A percentile compares a stretch with the other conserved stretches of the same genome.
Conservation (phyloP, 2,329 filamentous ascomycete species). For the Arthrobotrys sphaeroides region DNA sequence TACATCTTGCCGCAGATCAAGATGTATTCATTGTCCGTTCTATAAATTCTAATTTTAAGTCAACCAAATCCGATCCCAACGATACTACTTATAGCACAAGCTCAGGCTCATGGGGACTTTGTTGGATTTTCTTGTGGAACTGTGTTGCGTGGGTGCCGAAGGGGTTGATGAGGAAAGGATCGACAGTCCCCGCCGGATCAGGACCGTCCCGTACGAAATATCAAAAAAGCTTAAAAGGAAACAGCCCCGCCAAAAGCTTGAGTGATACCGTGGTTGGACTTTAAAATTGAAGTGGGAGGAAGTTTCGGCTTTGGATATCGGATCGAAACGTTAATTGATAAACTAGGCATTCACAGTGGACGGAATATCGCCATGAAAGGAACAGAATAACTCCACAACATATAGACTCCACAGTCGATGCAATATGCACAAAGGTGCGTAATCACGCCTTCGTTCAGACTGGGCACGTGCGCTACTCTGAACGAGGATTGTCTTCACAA, state of each 20-base stretch:
- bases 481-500: background rate
- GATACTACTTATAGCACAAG: no score
- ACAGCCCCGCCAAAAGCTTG: background rate
- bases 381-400: background rate
- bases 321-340: background rate
- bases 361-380: background rate
- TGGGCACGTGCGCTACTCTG: background rate
- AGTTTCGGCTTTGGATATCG: background rate
- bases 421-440: background rate
- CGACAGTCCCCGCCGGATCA: background rate
- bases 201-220: background rate
- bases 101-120: no score
- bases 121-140: constrained; percentile 1
- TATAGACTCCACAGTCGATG: background rate
- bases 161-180: background rate
- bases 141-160: background rate
- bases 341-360: background rate
- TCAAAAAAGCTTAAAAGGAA: constrained; percentile 1
- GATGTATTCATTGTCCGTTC: no score
- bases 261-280: no score
- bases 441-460: background rate
- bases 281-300: background rate
- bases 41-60: no score
- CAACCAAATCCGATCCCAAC: no score
- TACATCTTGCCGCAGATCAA: no score